These are phyloP conservation scores for Chaetomium cochliodes DNA, from an alignment of 495 filamentous ascomycete species.

Conservation along the genomic window DNA sequence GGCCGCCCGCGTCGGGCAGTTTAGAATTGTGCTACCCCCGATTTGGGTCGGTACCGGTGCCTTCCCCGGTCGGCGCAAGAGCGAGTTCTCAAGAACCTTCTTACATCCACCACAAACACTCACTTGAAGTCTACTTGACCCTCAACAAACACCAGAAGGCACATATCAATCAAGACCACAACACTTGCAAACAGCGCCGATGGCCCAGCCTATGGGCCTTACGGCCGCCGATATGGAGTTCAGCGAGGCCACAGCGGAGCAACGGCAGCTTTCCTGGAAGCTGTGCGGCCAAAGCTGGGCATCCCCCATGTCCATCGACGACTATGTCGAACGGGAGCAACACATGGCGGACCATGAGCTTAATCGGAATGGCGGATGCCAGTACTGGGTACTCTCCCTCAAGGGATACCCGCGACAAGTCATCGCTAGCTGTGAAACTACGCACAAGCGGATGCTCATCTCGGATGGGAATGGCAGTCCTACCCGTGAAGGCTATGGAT, in stretches of 20 bases:
- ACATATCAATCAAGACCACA: background rate
- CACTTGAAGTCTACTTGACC: too few relatives aligned
- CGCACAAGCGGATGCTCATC: constrained; percentile 67
- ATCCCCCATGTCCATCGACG: constrained; percentile 39
- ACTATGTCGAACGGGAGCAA: constrained; percentile 66
- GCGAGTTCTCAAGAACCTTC: too few relatives aligned
- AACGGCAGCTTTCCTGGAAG: constrained; percentile 26
- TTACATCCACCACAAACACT: too few relatives aligned
- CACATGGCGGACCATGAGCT: constrained; percentile 57
- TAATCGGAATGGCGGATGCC: constrained; percentile 58
- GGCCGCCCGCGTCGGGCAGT: too few relatives aligned
- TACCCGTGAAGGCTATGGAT: constrained; percentile 63
- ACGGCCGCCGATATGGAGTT: constrained; percentile 26
- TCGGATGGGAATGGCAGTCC: constrained; percentile 23
- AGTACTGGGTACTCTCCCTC: constrained; percentile 69
- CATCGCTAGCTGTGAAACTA: constrained; percentile 76
- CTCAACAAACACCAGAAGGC: too few relatives aligned
- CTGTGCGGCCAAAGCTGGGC: constrained; percentile 28
- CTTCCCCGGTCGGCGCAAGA: too few relatives aligned
- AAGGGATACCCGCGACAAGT: constrained; percentile 46
- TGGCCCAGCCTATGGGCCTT: constrained; percentile 29
- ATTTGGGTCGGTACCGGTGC: too few relatives aligned
- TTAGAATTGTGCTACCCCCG: too few relatives aligned
- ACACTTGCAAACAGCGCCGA: constrained; percentile 1
- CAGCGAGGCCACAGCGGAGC: constrained; percentile 28